Conservation (phyloP, 345 rosid genomes). For the Fremontodendron californicum region DNA sequence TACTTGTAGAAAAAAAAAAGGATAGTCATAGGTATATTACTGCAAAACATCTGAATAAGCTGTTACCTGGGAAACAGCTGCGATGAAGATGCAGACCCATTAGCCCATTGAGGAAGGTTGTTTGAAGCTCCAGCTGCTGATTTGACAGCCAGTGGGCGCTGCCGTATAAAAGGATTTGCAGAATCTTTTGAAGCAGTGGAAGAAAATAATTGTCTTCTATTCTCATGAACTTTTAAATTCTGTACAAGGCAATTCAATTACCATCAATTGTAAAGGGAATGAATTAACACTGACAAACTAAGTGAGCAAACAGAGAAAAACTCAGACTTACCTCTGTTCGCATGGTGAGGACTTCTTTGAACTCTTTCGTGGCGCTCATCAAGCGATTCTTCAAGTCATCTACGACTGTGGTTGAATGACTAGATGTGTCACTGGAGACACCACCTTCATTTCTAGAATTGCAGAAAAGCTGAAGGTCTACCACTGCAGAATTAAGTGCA, state of each 20-base stretch:
- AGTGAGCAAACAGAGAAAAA: not conserved
- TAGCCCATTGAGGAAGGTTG: conserved; percentile 70
- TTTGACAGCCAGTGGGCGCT: conserved; percentile 68
- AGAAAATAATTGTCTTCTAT: conserved; percentile 73
- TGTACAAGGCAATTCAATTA: conserved; percentile 19
- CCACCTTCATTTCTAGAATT: conserved; percentile 56
- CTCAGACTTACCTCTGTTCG: conserved; percentile 59
- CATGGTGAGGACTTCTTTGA: conserved; percentile 78
- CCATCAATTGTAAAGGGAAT: not conserved
- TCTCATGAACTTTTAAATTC: conserved; percentile 80
- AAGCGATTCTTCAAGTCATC: conserved; percentile 71
- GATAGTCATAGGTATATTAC: not conserved
- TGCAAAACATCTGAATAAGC: not conserved
- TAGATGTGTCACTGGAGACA: conserved; percentile 65
- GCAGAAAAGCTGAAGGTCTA: conserved; percentile 67
- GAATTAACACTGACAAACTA: not conserved
- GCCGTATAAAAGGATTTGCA: conserved; percentile 72
- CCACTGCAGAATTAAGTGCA: conserved; percentile 68
- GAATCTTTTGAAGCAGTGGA: conserved; percentile 61
- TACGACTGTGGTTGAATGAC: conserved; percentile 70
- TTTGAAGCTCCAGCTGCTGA: conserved; percentile 45
- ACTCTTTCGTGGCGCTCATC: conserved; percentile 81
- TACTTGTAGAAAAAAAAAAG: not conserved
- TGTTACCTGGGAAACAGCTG: conserved; percentile 35
- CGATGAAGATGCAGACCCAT: conserved; percentile 47